Evolutionary conservation across 352 stramenopile genomes (phyloP).

Genomic region (Phytophthora vignae): DNA sequence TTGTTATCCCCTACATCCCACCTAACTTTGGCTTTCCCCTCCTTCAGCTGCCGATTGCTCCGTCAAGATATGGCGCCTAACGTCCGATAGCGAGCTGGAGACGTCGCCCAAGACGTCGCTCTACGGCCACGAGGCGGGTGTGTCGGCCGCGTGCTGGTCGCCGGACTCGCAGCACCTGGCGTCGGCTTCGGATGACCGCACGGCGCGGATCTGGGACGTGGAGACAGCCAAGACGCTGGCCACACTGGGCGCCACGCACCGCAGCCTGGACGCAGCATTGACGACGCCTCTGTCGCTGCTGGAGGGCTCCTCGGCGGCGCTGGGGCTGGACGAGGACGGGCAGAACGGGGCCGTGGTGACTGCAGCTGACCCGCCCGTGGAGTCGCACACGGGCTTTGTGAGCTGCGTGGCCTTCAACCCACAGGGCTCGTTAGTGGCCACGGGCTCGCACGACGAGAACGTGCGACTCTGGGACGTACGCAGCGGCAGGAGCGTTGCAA

Average conservation of each 20-base stretch:
- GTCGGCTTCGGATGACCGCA: constrained; percentile 97
- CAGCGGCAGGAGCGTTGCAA: constrained; percentile 87
- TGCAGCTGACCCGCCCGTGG: constrained; percentile 54
- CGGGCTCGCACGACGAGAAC: constrained; percentile 94
- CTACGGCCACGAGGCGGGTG: constrained; percentile 92
- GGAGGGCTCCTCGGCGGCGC: constrained; percentile 26
- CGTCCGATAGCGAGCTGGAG: constrained; percentile 23
- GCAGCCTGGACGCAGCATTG: constrained; percentile 44
- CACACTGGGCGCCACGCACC: constrained; percentile 67
- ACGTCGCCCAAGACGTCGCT: constrained; percentile 48
- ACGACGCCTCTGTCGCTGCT: constrained; percentile 39
- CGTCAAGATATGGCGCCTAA: constrained; percentile 78
- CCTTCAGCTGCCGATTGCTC: constrained; percentile 72
- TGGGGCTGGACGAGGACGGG: constrained; percentile 34
- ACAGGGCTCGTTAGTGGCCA: constrained; percentile 92
- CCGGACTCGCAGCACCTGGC: constrained; percentile 86
- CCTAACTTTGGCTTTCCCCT: no score
- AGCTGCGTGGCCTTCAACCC: constrained; percentile 96
- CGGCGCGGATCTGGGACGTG: constrained; percentile 95
- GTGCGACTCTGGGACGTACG: constrained; percentile 97
- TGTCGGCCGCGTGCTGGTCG: constrained; percentile 95
- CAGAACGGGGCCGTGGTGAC: constrained; percentile 31
- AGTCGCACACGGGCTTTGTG: constrained; percentile 96
- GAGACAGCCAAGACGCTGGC: constrained; percentile 80
- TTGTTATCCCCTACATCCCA: no score